Conservation (phyloP, 2,329 filamentous ascomycete species). For the Cladorrhinum sp. region DNA sequence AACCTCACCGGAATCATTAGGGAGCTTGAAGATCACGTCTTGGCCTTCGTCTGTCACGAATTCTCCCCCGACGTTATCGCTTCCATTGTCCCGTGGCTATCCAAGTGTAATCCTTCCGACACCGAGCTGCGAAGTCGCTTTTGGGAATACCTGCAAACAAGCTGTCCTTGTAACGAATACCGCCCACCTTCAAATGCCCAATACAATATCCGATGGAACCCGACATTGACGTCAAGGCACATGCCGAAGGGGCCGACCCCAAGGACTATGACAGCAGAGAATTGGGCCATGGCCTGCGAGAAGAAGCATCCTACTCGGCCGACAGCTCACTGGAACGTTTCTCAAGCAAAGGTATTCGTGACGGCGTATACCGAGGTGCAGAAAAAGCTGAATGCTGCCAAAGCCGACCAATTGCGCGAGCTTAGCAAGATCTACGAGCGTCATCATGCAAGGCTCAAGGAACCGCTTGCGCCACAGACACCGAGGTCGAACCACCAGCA, state of each 20-base stretch:
- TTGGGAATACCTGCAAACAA: not conserved
- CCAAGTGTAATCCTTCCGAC: not conserved
- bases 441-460: slow-evolving; percentile 8
- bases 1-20: not conserved
- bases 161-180: not conserved
- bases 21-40: not conserved
- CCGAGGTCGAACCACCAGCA: slow-evolving; percentile 8
- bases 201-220: no score
- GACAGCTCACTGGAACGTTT: not conserved
- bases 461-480: slow-evolving; percentile 13
- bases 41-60: not conserved
- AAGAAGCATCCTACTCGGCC: not conserved
- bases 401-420: not conserved
- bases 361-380: not conserved
- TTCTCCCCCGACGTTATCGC: not conserved
- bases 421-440: slow-evolving; percentile 5
- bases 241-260: no score
- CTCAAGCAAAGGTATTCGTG: not conserved
- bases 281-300: not conserved
- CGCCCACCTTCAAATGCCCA: not conserved
- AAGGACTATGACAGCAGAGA: not conserved
- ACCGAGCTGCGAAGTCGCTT: not conserved
- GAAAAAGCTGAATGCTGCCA: not conserved
- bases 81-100: not conserved
- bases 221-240: no score